These are phyloP conservation scores for Tanacetum coccineum DNA, from an alignment of 129 eudicot genomes.

Conservation along the genomic window DNA sequence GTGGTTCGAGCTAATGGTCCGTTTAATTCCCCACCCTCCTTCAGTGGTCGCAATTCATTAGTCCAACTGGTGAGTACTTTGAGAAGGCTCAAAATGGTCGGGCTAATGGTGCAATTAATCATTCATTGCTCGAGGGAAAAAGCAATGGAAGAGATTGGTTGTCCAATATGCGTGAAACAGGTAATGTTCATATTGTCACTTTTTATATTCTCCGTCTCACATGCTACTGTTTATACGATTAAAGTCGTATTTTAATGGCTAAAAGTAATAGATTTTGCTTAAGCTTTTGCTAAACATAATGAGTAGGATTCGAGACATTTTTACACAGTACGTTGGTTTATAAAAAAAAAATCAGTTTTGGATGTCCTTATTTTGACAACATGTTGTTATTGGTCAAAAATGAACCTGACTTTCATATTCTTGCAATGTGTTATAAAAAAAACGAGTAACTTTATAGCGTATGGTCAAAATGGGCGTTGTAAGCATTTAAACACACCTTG, in stretches of 20 bases:
- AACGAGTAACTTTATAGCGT: too few relatives aligned
- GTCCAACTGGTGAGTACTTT: conserved; percentile 21
- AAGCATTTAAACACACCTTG: background rate
- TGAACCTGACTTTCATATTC: background rate
- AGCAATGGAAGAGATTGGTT: conserved; percentile 63
- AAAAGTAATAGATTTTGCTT: background rate
- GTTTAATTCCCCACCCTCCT: conserved; percentile 35
- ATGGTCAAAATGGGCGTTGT: background rate
- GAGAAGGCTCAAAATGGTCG: conserved; percentile 31
- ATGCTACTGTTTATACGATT: conserved; percentile 13
- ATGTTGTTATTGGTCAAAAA: background rate
- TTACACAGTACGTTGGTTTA: too few relatives aligned
- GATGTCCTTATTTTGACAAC: background rate
- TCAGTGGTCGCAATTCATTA: conserved; percentile 29
- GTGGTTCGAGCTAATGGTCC: conserved; percentile 27
- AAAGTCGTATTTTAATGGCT: conserved; percentile 1
- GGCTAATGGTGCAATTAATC: conserved; percentile 27
- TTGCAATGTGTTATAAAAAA: background rate
- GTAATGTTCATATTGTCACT: conserved; percentile 28
- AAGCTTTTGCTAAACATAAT: background rate
- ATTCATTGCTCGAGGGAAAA: conserved; percentile 34
- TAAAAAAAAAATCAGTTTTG: too few relatives aligned
- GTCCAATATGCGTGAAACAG: conserved; percentile 52
- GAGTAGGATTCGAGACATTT: background rate
- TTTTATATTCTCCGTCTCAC: background rate